Percentiles rank a stretch among this genome's conserved stretches.
phyloP scores from a whole-genome alignment of 2,329 filamentous ascomycete genomes.

The Calonectria pauciramosa region DNA sequence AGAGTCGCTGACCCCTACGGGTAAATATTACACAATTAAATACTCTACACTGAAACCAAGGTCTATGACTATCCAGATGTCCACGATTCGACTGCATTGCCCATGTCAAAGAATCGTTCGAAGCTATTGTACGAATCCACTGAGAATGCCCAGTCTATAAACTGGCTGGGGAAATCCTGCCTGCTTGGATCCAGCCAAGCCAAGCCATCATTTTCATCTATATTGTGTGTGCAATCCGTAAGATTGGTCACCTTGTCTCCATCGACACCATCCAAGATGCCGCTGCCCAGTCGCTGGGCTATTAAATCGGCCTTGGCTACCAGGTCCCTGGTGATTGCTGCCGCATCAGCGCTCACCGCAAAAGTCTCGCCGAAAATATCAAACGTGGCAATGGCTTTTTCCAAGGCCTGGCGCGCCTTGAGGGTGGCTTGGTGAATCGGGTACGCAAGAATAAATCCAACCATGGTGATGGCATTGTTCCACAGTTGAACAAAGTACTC shows the following conservation, averaged over 20 bases:
- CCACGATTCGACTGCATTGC: constrained; percentile 14
- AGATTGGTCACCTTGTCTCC: neutral
- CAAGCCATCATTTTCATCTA: constrained; percentile 25
- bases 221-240: neutral
- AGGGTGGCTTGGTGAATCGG: constrained; percentile 41
- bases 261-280: neutral
- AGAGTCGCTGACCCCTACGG: neutral
- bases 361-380: constrained; percentile 54
- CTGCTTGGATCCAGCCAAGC: constrained; percentile 41
- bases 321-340: constrained; percentile 52
- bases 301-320: constrained; percentile 38
- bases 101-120: constrained; percentile 37
- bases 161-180: constrained; percentile 33
- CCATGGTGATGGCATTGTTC: constrained; percentile 49
- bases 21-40: neutral
- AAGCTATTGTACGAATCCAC: constrained; percentile 46
- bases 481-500: constrained; percentile 46
- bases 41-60: neutral
- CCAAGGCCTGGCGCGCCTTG: constrained; percentile 45
- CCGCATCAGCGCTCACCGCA: constrained; percentile 55
- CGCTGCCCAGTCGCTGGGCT: constrained; percentile 10
- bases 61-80: constrained; percentile 26
- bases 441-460: constrained; percentile 51
- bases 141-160: constrained; percentile 47
- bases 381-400: constrained; percentile 54